These are phyloP conservation scores for Isabelozyma rhagii DNA, from an alignment of 805 yeast species.

Conservation along the genomic window DNA sequence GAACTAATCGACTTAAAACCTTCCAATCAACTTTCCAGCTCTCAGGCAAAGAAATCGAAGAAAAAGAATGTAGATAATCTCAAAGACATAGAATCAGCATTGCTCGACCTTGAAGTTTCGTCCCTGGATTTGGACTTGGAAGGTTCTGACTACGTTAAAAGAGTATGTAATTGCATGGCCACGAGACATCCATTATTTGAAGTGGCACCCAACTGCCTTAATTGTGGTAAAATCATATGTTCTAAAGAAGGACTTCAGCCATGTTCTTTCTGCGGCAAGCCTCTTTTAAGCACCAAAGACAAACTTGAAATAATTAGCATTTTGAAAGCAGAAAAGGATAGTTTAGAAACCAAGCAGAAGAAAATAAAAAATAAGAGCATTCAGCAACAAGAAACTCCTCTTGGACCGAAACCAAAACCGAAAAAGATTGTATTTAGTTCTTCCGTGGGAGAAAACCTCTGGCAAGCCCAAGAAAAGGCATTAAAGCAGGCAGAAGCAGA, in stretches of 20 bases:
- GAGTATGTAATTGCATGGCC: constrained; percentile 79
- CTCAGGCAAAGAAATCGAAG: constrained; percentile 28
- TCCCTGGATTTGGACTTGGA: constrained; percentile 9
- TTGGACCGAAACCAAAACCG: constrained; percentile 23
- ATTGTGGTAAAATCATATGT: constrained; percentile 94
- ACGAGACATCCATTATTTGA: constrained; percentile 84
- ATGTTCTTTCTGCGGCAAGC: constrained; percentile 77
- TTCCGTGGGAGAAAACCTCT: constrained; percentile 58
- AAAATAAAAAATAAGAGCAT: constrained; percentile 13
- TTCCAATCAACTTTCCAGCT: constrained; percentile 15
- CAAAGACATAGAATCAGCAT: constrained; percentile 63
- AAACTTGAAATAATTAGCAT: constrained; percentile 52
- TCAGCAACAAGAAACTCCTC: constrained; percentile 9
- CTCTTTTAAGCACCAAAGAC: constrained; percentile 63
- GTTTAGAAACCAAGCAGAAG: constrained; percentile 15
- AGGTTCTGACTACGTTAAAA: constrained; percentile 11
- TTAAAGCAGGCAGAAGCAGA: constrained; percentile 57
- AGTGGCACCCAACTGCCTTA: constrained; percentile 87
- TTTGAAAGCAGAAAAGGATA: constrained; percentile 51
- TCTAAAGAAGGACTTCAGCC: constrained; percentile 86
- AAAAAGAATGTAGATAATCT: constrained; percentile 53
- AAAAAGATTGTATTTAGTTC: constrained; percentile 55
- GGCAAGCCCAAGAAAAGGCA: constrained; percentile 64
- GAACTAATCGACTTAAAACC: constrained; percentile 44
- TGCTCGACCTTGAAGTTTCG: constrained; percentile 46